Base-by-base conservation (phyloP, 2,329 filamentous ascomycete species). In the Lasiodiplodia theobromae region DNA sequence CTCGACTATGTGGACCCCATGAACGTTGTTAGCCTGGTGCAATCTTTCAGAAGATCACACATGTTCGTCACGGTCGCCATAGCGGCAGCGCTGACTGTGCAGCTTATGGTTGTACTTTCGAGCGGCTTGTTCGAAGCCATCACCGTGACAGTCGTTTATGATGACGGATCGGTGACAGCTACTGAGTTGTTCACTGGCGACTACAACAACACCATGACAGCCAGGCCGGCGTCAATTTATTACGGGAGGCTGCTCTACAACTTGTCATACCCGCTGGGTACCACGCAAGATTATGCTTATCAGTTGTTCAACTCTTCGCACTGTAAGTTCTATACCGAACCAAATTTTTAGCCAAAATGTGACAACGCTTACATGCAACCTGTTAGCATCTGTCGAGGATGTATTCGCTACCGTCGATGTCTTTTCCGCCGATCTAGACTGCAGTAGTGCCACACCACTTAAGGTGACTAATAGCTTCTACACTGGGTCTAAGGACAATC, bases 1-100 rank as follows among this genome's bases (percentile, higher is more conserved):
- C 44, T 63, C 16, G 58, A 63, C 25, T 63, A 63, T 14, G 18
- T 51, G 11, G 58, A 51, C 40, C 58, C 40, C 6, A 63, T 63
- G 58, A 63, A 63, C 16, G 18, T 63, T 2, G 18, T 63, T 21
- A 63, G 38, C 25, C 7, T 63, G 18, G 49, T 49, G 16, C 12
- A 12, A 14, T 63, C 58, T 10, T 6, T 38, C 23, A 12, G 44
- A 2, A 51, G n/a, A 12, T n/a, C 23, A 21, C 58, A 63, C 25
- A 18, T 51, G 3, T 31, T 63, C n/a, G 58, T 63, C 25, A 12
- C 23, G 4, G 25, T 37, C 1, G 58, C 58, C 12, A 49, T 63
- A 11, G 38, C 57, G 1, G 57, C 37, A 1, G 25, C 57, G 7
- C 16, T 62, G 11, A 28, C 25, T 8, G 25, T 47, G 2, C 37